Evolutionary conservation across 805 yeast species (phyloP).

Genomic region (Priceomyces melissophilus): DNA sequence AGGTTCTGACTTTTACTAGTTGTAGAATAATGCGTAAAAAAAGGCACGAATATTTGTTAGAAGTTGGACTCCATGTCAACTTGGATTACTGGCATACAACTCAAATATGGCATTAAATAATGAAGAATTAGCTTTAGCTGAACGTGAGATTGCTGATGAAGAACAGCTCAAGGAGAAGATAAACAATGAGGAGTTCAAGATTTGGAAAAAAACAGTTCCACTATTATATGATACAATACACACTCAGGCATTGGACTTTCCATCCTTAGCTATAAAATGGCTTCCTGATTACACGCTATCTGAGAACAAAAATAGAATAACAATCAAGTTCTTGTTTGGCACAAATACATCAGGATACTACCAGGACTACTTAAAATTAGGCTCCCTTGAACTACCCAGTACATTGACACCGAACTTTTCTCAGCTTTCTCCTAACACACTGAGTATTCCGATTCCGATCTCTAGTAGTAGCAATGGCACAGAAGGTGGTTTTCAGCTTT

Average conservation of each 20-base stretch:
- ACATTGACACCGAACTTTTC: slow-evolving; percentile 41
- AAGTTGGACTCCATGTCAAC: no score
- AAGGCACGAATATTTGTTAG: no score
- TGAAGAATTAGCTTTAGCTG: slow-evolving; percentile 24
- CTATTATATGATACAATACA: slow-evolving; percentile 70
- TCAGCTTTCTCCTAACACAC: slow-evolving; percentile 19
- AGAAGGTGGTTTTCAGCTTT: slow-evolving; percentile 40
- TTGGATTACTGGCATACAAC: no score
- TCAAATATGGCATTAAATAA: slow-evolving; percentile 9
- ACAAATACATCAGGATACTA: slow-evolving; percentile 41
- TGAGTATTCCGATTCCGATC: slow-evolving; percentile 21
- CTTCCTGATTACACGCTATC: slow-evolving; percentile 44
- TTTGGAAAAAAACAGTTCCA: slow-evolving; percentile 86
- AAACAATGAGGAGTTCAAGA: slow-evolving; percentile 67
- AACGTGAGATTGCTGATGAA: slow-evolving; percentile 35
- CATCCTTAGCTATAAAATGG: slow-evolving; percentile 70
- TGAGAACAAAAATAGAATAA: slow-evolving; percentile 26
- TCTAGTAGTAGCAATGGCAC: slow-evolving; percentile 16
- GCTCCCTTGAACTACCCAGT: slow-evolving; percentile 46
- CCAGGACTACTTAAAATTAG: slow-evolving; percentile 45
- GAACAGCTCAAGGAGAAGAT: slow-evolving; percentile 60
- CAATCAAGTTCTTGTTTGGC: slow-evolving; percentile 44
- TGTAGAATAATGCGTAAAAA: no score
- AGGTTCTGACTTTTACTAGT: no score
- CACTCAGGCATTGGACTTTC: slow-evolving; percentile 66